Evolutionary conservation across 106 monocot genomes (phyloP), one percentile per base, ranked within the genome.

Genomic region (Gastrodia elata): DNA sequence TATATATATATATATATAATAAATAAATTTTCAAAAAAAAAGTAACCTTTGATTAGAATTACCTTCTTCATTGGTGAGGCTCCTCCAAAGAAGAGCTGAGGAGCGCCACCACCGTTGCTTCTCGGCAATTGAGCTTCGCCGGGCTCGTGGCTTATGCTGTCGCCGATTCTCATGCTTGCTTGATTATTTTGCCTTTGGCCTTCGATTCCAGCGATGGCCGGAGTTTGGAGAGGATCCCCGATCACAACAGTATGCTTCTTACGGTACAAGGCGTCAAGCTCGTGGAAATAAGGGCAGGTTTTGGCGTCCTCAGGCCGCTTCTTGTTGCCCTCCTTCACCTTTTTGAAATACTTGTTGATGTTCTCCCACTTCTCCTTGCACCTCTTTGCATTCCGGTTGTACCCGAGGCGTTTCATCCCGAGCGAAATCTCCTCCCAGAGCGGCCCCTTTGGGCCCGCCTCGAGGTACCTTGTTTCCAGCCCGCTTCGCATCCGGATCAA

Each of bases 281-380:
- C 87, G 77, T 91, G 87, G 83, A 91, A 91, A 77, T 91, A 91
- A n/a, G 91, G 91, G 81, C 87, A 91, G 49, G 91, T 91, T 81
- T 91, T 91, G 65, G 85, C 77, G 65, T 91, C 91, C 74, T 88
- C 87, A 2, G 87, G 83, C 14, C 91, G 73, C 81, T 82, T 91
- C 87, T 88, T 91, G 79, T 83, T 91, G 79, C 87, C 85, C 83
- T 91, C 91, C 79, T 91, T 91, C 75, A 88, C 87, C 77, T 91
- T 91, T 80, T 88, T 91, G 87, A 82, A 91, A 79, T 91, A 91
- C 76, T 91, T 91, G 78, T 91, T 91, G 83, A 91, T 91, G 83
- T 91, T 91, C 81, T 91, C 91, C 91, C 91, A 91, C 75, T 91
- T 91, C 83, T 91, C 91, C 81, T 91, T 91, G 77, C 91, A 91